phyloP scores from a whole-genome alignment of 2,329 filamentous ascomycete genomes.

The Colletotrichum sansevieriae region DNA sequence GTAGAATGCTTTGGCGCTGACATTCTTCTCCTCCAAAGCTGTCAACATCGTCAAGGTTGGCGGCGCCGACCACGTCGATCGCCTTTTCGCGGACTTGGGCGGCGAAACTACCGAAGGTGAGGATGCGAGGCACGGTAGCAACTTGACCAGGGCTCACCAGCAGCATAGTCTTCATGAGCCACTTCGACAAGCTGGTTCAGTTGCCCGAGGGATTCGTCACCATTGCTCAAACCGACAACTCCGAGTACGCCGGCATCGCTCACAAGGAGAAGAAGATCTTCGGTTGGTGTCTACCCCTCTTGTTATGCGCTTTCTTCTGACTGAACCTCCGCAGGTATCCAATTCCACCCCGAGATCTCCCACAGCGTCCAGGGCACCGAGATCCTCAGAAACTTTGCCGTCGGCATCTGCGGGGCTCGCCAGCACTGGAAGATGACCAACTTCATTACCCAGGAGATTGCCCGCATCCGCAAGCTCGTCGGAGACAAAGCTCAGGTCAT shows the following conservation, averaged over 20 bases:
- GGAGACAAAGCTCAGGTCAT: constrained; percentile 87
- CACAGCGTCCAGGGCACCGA: constrained; percentile 74
- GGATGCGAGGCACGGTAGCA: constrained; percentile 11
- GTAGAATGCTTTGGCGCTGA: constrained; percentile 48
- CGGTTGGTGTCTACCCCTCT: constrained; percentile 52
- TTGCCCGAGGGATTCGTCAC: constrained; percentile 80
- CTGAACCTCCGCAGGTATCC: constrained; percentile 65
- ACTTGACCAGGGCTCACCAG: background rate
- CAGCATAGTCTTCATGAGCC: constrained; percentile 80
- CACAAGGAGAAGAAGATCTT: constrained; percentile 79
- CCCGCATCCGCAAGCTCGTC: constrained; percentile 83
- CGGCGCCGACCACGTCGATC: constrained; percentile 72
- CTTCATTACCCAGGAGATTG: constrained; percentile 85
- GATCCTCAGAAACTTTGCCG: constrained; percentile 84
- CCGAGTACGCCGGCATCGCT: constrained; percentile 83
- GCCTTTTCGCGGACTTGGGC: constrained; percentile 82
- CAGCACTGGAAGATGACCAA: constrained; percentile 88
- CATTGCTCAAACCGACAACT: constrained; percentile 82
- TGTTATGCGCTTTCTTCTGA: background rate
- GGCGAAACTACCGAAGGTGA: constrained; percentile 68
- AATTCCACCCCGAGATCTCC: constrained; percentile 88
- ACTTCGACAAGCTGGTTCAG: constrained; percentile 85
- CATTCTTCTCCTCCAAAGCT: background rate
- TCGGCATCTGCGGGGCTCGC: constrained; percentile 82
- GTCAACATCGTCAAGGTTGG: constrained; percentile 71